Base-by-base conservation (phyloP, 106 monocot species). In the Allium cepa region DNA sequence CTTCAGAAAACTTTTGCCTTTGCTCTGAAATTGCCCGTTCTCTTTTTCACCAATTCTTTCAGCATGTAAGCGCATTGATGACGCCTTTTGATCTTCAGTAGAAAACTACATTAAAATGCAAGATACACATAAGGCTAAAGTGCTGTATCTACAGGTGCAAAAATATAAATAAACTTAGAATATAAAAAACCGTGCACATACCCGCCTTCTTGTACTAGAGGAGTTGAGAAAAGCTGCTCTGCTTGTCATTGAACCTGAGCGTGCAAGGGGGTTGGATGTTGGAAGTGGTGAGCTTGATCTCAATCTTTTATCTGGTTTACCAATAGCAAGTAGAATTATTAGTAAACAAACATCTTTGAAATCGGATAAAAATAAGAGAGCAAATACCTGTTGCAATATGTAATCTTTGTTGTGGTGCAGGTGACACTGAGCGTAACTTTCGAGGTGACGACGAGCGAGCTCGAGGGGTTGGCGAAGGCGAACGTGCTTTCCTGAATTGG, bases 1-100 rank as follows among this genome's bases (percentile, higher is more conserved):
- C 75, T 85, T 95, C 57, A 95, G 77, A 47, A 88, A 81, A 56
- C 73, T 76, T 67, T 71, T 95, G 66, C 78, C 57, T 69, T 81
- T 94, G 71, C 84, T 78, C 10, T 73, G 71, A 47, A 62, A 73
- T 13, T 76, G 81, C 64, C 87, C 90, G 0, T 26, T 47, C 26
- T 85, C 84, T 71, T 78, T 82, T n/a, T 73, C 59, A 50, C 80
- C 76, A 9, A 64, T 82, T n/a, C 80, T 78, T 46, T 80, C 83
- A 71, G 78, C 79, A 49, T 79, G 84, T 73, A 78, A 66, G 3
- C 72, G 59, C 83, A 84, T 58, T 9, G 90, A 77, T 59, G 74
- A 60, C 50, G 83, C 81, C 57, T 87, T 91, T 53, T 79, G 78
- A 15, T 74, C 71, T 55, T 72, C 69, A 1, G 72, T 55, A 47